Evolutionary conservation across 2,329 filamentous ascomycete species (phyloP).

Genomic region (Penicillium hordei): DNA sequence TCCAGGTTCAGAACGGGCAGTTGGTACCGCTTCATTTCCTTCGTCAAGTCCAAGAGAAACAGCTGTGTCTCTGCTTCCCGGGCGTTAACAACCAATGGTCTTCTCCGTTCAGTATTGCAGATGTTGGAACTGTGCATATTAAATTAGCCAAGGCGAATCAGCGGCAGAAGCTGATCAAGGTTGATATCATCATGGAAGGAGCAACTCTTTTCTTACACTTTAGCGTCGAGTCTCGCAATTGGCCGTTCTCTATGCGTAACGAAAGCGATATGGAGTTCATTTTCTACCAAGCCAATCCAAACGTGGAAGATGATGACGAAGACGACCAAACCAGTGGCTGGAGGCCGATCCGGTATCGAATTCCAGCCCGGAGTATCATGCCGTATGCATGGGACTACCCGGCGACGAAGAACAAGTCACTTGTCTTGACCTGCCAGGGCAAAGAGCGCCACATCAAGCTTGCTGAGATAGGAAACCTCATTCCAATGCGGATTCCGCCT

Average conservation of each 20-base stretch:
- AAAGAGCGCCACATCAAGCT: conserved; percentile 91
- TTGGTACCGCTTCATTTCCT: conserved; percentile 87
- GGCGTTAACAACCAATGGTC: conserved; percentile 97
- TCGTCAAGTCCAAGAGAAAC: conserved; percentile 77
- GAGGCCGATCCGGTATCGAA: conserved; percentile 86
- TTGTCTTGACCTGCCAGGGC: conserved; percentile 75
- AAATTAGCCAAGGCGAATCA: conserved; percentile 91
- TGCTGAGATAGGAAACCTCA: conserved; percentile 91
- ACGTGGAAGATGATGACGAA: conserved; percentile 89
- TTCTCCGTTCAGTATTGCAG: conserved; percentile 94
- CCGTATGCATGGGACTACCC: conserved; percentile 99
- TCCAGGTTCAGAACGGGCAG: conserved; percentile 73
- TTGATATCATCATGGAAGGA: conserved; percentile 88
- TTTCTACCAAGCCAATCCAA: conserved; percentile 93
- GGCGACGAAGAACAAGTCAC: conserved; percentile 91
- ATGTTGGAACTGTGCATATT: conserved; percentile 86
- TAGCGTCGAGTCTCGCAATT: conserved; percentile 86
- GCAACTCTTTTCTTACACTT: conserved; percentile 92
- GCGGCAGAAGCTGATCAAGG: conserved; percentile 79
- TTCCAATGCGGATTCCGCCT: conserved; percentile 86
- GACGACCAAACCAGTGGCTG: conserved; percentile 76
- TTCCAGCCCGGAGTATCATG: conserved; percentile 96
- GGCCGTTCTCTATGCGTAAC: conserved; percentile 98
- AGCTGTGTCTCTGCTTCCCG: conserved; percentile 88
- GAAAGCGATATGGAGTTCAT: conserved; percentile 96